phyloP scores from a whole-genome alignment of 495 filamentous ascomycete species.

The Lasiosphaeris hirsuta region DNA sequence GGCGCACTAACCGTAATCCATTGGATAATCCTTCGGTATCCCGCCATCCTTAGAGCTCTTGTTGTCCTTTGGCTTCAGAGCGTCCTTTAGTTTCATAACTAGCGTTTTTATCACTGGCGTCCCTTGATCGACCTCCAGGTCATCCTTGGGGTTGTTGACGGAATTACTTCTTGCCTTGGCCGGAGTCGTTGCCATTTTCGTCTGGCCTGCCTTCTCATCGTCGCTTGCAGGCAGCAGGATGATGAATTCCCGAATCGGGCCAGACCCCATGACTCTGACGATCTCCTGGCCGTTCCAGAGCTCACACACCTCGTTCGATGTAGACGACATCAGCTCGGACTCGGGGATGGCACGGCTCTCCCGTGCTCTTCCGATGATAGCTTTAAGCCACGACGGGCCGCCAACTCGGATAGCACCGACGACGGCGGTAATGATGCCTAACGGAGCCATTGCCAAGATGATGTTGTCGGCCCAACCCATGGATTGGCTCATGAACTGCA shows the following conservation, averaged over 20 bases:
- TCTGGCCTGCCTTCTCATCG: too few relatives aligned
- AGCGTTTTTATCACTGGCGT: too few relatives aligned
- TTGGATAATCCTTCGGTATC: too few relatives aligned
- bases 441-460: constrained; percentile 52
- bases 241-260: not conserved
- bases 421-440: constrained; percentile 54
- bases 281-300: constrained; percentile 35
- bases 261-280: constrained; percentile 6
- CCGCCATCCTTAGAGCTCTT: too few relatives aligned
- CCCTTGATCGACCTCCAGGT: too few relatives aligned
- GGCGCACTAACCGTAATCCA: too few relatives aligned
- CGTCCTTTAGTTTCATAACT: too few relatives aligned
- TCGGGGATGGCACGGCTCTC: constrained; percentile 31
- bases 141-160: too few relatives aligned
- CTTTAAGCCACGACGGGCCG: constrained; percentile 48
- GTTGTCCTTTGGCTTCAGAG: too few relatives aligned
- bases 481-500: constrained; percentile 56
- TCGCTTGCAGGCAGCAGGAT: not conserved
- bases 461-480: constrained; percentile 48
- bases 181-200: too few relatives aligned
- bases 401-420: constrained; percentile 53
- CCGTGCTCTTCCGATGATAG: constrained; percentile 47
- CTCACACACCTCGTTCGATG: constrained; percentile 32
- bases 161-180: too few relatives aligned
- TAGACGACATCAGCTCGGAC: constrained; percentile 34